phyloP scores from a whole-genome alignment of 345 rosid species.

The Adansonia digitata region DNA sequence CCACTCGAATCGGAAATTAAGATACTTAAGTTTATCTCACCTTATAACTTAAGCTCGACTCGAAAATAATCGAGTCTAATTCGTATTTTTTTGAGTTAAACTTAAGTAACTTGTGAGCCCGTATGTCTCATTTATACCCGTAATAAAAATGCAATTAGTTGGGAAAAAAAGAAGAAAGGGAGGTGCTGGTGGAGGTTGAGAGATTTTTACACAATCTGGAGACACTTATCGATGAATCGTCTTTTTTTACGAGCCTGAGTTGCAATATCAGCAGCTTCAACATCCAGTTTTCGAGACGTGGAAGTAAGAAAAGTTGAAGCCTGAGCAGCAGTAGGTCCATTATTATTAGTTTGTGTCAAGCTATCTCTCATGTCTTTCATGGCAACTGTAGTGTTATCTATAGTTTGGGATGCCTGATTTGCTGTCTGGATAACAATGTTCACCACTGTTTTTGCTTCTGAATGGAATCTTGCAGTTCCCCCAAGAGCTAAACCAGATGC shows the following conservation, averaged over 20 bases:
- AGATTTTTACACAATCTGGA: constrained; percentile 51
- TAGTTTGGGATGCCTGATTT: constrained; percentile 43
- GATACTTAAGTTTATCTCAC: too few relatives aligned
- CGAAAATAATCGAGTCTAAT: too few relatives aligned
- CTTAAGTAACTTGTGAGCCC: too few relatives aligned
- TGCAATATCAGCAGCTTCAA: constrained; percentile 36
- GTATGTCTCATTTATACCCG: too few relatives aligned
- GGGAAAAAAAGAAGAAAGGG: too few relatives aligned
- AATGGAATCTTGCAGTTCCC: constrained; percentile 49
- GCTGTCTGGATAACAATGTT: constrained; percentile 54
- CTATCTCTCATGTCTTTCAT: constrained; percentile 43
- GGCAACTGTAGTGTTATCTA: constrained; percentile 52
- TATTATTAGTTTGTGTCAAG: constrained; percentile 25
- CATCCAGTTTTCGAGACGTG: constrained; percentile 38
- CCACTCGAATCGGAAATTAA: too few relatives aligned
- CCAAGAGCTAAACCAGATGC: constrained; percentile 60
- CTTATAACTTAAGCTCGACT: too few relatives aligned
- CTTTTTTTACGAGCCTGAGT: constrained; percentile 49
- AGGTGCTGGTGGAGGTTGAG: neutral
- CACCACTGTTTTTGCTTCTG: constrained; percentile 38
- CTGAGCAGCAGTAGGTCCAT: constrained; percentile 10
- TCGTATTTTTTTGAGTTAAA: too few relatives aligned
- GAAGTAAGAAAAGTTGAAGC: constrained; percentile 39
- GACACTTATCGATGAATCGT: constrained; percentile 41
- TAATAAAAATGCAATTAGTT: too few relatives aligned